These are phyloP conservation scores for Vaccinium corymbosum DNA, from an alignment of 148 eudicot species.

Conservation along the genomic window DNA sequence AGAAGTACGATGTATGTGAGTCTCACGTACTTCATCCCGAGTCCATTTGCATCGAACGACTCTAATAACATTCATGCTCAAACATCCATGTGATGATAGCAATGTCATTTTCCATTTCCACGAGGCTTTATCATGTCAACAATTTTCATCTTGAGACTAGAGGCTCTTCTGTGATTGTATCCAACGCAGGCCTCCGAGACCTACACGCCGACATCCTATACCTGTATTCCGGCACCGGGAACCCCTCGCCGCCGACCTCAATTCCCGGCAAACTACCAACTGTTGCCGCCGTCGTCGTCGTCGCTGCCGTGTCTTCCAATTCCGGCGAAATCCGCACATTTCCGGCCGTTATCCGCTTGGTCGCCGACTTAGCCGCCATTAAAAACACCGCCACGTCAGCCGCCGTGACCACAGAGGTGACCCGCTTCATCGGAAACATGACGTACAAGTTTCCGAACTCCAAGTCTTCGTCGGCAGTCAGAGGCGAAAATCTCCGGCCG, in stretches of 20 bases:
- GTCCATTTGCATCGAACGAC: not conserved
- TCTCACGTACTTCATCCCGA: not conserved
- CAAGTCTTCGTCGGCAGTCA: slow-evolving; percentile 43
- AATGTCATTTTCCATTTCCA: slow-evolving; percentile 13
- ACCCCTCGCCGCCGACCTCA: slow-evolving; percentile 15
- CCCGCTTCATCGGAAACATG: slow-evolving; percentile 44
- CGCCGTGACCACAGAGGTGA: slow-evolving; percentile 34
- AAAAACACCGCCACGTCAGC: slow-evolving; percentile 30
- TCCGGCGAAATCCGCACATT: slow-evolving; percentile 18
- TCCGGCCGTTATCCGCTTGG: slow-evolving; percentile 20
- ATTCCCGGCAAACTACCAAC: not conserved
- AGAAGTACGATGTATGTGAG: not conserved
- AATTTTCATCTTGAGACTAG: slow-evolving; percentile 19
- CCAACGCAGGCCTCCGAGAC: slow-evolving; percentile 36
- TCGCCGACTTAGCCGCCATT: slow-evolving; percentile 21
- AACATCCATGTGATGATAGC: not conserved
- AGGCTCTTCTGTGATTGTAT: slow-evolving; percentile 40
- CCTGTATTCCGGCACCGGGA: slow-evolving; percentile 19
- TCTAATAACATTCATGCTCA: not conserved
- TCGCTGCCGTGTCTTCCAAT: not conserved
- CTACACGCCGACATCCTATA: slow-evolving; percentile 28
- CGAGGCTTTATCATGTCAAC: not conserved
- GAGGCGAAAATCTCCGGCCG: slow-evolving; percentile 32
- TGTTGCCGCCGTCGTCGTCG: not conserved
- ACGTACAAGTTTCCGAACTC: slow-evolving; percentile 38